phyloP scores from a whole-genome alignment of 192 early-diverging fungal genomes.

The Paraglomus brasilianum region DNA sequence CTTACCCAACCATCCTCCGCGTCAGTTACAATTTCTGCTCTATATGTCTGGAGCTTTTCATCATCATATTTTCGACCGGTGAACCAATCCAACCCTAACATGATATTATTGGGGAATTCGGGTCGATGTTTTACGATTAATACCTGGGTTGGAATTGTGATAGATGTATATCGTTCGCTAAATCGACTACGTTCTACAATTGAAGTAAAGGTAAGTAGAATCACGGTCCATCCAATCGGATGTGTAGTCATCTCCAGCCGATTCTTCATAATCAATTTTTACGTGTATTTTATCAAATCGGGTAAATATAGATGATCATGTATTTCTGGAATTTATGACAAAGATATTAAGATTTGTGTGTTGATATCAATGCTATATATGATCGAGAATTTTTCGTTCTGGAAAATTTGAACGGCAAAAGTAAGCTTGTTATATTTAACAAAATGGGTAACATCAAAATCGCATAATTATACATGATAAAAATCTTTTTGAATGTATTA shows the following conservation, averaged over 20 bases:
- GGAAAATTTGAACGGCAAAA: constrained; percentile 7
- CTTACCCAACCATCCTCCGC: constrained; percentile 20
- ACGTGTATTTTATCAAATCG: too few relatives aligned
- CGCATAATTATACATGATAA: constrained; percentile 11
- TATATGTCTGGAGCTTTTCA: constrained; percentile 19
- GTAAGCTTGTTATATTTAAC: constrained; percentile 2
- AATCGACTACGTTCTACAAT: constrained; percentile 19
- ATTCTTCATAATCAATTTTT: too few relatives aligned
- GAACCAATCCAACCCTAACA: constrained; percentile 20
- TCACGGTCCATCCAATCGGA: constrained; percentile 22
- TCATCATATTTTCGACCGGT: constrained; percentile 21
- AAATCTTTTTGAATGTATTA: constrained; percentile 19
- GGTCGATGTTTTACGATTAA: constrained; percentile 19
- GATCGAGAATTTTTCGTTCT: too few relatives aligned
- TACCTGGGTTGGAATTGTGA: constrained; percentile 19
- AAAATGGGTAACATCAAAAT: constrained; percentile 16
- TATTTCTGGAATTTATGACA: too few relatives aligned
- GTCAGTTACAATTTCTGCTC: constrained; percentile 20
- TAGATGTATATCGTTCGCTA: constrained; percentile 15
- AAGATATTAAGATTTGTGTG: too few relatives aligned
- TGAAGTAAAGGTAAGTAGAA: constrained; percentile 6
- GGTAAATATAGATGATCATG: too few relatives aligned
- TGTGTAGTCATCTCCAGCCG: constrained; percentile 22
- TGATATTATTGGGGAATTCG: constrained; percentile 18
- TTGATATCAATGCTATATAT: too few relatives aligned